Conservation (phyloP, 768 basidiomycete genomes). For the Boletellus ananiceps region DNA sequence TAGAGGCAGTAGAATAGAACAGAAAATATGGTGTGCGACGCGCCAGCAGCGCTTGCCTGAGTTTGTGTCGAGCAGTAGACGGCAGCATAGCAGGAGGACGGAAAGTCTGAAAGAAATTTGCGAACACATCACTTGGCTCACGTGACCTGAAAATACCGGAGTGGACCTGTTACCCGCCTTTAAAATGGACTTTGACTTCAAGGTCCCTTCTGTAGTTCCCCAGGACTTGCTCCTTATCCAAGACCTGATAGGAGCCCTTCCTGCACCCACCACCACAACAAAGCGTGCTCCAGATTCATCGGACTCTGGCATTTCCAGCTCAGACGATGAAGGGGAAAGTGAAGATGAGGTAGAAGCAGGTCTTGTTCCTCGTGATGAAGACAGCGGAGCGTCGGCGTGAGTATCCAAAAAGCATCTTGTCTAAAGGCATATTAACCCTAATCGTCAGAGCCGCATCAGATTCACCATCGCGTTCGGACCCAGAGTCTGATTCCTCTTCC, state of each 20-base stretch:
- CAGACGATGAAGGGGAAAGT: constrained; percentile 50
- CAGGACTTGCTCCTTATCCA: constrained; percentile 76
- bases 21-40: not conserved
- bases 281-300: not conserved
- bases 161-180: not conserved
- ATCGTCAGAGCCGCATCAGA: constrained; percentile 24
- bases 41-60: not conserved
- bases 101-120: no score
- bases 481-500: constrained; percentile 17
- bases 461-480: constrained; percentile 41
- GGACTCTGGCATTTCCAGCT: constrained; percentile 44
- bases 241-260: constrained; percentile 48
- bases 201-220: constrained; percentile 54
- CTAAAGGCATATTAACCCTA: constrained; percentile 15
- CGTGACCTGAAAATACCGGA: constrained; percentile 19
- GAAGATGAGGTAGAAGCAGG: constrained; percentile 73
- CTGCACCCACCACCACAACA: not conserved
- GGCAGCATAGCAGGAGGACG: constrained; percentile 12
- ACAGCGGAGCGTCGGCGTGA: constrained; percentile 25
- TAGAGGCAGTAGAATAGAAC: constrained; percentile 52
- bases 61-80: constrained; percentile 2
- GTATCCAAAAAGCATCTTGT: constrained; percentile 3
- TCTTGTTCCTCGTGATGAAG: constrained; percentile 43
- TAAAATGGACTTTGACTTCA: constrained; percentile 41
- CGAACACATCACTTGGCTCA: constrained; percentile 1